Evolutionary conservation across 176 grass and related monocot genomes (phyloP).

Genomic region (Bothriochloa decipiens): DNA sequence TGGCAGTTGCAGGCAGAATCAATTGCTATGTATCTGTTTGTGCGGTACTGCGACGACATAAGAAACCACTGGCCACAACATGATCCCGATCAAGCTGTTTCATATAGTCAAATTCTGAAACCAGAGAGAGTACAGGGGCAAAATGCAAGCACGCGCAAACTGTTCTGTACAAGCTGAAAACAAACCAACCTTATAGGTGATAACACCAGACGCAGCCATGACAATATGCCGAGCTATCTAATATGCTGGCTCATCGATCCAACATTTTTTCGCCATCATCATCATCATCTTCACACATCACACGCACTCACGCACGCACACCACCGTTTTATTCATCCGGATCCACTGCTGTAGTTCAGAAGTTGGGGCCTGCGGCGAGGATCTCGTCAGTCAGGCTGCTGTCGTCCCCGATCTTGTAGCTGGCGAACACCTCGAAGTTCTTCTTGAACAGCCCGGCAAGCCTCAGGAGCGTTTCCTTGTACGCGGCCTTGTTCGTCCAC

Average conservation of each 20-base stretch:
- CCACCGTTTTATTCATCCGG: background rate
- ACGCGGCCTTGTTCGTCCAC: constrained; percentile 83
- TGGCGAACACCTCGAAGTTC: constrained; percentile 98
- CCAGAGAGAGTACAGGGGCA: constrained; percentile 13
- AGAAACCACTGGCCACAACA: background rate
- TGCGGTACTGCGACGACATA: background rate
- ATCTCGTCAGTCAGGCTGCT: constrained; percentile 84
- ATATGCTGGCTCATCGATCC: constrained; percentile 23
- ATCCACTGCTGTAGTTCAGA: constrained; percentile 53
- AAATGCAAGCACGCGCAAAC: constrained; percentile 3
- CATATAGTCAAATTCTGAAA: constrained; percentile 7
- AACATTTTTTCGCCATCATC: constrained; percentile 26
- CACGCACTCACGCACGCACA: background rate
- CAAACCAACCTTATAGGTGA: background rate
- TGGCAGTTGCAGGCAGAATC: background rate
- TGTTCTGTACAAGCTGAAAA: background rate
- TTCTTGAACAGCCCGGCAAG: constrained; percentile 92
- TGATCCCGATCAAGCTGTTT: background rate
- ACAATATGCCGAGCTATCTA: constrained; percentile 33
- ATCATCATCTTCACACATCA: constrained; percentile 13
- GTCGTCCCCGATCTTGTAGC: constrained; percentile 83
- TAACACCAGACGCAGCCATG: background rate
- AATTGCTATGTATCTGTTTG: background rate
- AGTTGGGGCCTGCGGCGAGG: constrained; percentile 87
- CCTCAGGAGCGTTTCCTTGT: constrained; percentile 84